Conservation (phyloP, 306 rosid species). For the Casuarina glauca region DNA sequence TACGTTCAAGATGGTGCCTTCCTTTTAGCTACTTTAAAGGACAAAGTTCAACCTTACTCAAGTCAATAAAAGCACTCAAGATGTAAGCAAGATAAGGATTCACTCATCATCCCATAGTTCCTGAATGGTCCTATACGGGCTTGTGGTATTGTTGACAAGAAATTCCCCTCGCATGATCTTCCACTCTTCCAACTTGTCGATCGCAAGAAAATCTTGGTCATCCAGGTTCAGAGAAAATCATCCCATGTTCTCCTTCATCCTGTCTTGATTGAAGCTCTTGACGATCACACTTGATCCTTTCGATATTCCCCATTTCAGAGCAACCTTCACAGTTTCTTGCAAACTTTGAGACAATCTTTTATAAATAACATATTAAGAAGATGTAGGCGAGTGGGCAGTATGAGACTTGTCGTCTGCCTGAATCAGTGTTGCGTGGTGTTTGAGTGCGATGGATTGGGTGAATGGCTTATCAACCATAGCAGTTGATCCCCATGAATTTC, state of each 20-base stretch:
- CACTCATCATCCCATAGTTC: slow-evolving; percentile 78
- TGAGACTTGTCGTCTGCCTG: slow-evolving; percentile 45
- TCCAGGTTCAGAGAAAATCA: slow-evolving; percentile 59
- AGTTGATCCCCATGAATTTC: slow-evolving; percentile 88
- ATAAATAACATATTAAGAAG: no score
- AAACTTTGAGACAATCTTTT: neutral
- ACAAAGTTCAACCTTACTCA: no score
- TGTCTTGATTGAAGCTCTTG: slow-evolving; percentile 68
- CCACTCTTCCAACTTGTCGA: slow-evolving; percentile 65
- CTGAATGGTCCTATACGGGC: slow-evolving; percentile 72
- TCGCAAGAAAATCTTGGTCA: slow-evolving; percentile 51
- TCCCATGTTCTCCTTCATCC: slow-evolving; percentile 69
- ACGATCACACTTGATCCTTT: slow-evolving; percentile 85
- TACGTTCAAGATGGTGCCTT: no score
- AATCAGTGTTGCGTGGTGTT: slow-evolving; percentile 64
- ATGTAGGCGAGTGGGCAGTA: no score
- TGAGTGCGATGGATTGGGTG: slow-evolving; percentile 63
- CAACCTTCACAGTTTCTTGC: slow-evolving; percentile 46
- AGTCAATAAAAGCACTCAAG: no score
- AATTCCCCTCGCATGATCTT: slow-evolving; percentile 93
- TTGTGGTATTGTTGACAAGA: slow-evolving; percentile 71
- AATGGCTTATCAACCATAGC: slow-evolving; percentile 60
- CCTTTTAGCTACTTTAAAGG: no score
- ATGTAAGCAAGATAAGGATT: no score
- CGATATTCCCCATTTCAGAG: slow-evolving; percentile 74